Percentiles rank a stretch among this genome's conserved stretches.
Conservation (phyloP, 352 stramenopile species). For the Stephanocyclus meneghinianus region DNA sequence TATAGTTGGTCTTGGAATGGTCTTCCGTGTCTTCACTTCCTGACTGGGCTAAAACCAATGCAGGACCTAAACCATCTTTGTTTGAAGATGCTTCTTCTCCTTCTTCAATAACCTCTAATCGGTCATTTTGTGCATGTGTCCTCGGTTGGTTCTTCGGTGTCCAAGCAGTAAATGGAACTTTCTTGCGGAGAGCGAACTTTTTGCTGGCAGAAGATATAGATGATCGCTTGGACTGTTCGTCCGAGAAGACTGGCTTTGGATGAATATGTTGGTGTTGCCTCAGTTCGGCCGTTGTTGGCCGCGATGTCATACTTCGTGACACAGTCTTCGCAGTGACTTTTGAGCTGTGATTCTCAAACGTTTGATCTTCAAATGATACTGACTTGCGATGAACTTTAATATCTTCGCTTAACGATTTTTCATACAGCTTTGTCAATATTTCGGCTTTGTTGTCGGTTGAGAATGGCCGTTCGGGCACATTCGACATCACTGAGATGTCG, state of each 20-base stretch:
- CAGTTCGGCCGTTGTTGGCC: no score
- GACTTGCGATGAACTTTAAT: background rate
- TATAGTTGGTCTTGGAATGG: no score
- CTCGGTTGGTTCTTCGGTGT: background rate
- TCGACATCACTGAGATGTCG: background rate
- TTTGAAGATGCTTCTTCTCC: background rate
- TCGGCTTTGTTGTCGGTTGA: background rate
- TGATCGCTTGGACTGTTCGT: background rate
- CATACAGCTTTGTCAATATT: background rate
- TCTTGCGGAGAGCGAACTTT: background rate
- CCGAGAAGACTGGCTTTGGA: background rate
- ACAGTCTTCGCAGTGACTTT: background rate
- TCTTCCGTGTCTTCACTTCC: background rate
- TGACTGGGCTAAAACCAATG: background rate
- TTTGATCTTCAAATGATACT: background rate
- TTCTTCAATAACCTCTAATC: conserved; percentile 5
- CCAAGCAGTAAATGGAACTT: background rate
- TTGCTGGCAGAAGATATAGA: background rate
- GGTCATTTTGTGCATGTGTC: background rate
- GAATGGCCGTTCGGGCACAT: background rate
- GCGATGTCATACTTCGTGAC: no score
- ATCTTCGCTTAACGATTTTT: background rate
- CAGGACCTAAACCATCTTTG: no score
- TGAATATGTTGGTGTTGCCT: background rate
- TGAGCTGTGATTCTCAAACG: background rate